Conservation (phyloP, 345 rosid genomes). For the Gossypium sturtianum region DNA sequence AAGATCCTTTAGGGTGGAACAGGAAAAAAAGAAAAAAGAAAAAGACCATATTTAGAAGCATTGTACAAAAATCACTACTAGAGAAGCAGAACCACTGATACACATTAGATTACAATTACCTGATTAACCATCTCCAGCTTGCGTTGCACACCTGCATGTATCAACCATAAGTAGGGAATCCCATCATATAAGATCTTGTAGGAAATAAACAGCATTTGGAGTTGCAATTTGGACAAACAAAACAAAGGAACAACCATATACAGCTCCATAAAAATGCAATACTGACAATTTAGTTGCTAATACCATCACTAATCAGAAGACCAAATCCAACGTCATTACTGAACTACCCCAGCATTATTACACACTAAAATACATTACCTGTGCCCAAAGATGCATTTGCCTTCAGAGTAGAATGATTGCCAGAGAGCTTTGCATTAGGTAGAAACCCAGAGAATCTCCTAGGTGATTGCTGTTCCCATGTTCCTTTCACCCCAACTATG, state of each 20-base stretch:
- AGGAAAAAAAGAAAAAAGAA: neutral
- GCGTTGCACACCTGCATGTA: slow-evolving; percentile 49
- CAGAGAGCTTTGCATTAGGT: slow-evolving; percentile 39
- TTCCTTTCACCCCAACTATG: slow-evolving; percentile 49
- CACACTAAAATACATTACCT: slow-evolving; percentile 23
- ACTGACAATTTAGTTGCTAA: neutral
- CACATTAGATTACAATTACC: slow-evolving; percentile 20
- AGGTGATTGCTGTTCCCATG: slow-evolving; percentile 40
- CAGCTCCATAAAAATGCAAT: neutral
- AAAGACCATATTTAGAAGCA: neutral
- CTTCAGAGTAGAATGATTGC: slow-evolving; percentile 43
- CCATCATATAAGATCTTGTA: neutral
- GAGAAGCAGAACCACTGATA: neutral
- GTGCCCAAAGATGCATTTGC: slow-evolving; percentile 34
- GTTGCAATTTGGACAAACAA: neutral
- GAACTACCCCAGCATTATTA: neutral
- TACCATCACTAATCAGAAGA: neutral
- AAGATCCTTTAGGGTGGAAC: slow-evolving; percentile 32
- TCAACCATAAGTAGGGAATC: slow-evolving; percentile 1
- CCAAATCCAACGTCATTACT: neutral
- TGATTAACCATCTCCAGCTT: slow-evolving; percentile 53
- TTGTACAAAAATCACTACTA: neutral
- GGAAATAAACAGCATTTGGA: neutral
- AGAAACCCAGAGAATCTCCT: slow-evolving; percentile 42
- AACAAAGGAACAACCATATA: neutral